Conservation (phyloP, 192 early-diverging fungal species). For the Podochytrium sp. region DNA sequence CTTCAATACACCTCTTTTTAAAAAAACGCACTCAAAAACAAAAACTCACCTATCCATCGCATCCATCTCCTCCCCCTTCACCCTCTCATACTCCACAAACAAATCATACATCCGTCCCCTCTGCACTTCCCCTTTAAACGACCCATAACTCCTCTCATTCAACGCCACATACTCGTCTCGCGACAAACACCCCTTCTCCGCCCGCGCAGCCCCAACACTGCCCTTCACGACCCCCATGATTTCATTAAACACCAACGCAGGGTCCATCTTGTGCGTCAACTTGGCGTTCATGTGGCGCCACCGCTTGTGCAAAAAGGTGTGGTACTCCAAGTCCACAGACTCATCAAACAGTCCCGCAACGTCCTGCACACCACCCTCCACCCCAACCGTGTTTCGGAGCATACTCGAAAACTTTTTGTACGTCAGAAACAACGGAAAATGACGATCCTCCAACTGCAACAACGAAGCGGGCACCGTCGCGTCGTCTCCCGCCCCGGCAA, state of each 20-base stretch:
- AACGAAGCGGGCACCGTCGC: slow-evolving; percentile 27
- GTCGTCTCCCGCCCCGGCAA: not conserved
- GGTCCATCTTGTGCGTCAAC: slow-evolving; percentile 15
- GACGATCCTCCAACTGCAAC: slow-evolving; percentile 14
- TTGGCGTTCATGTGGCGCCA: slow-evolving; percentile 20
- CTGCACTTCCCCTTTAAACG: not conserved
- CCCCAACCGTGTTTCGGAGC: slow-evolving; percentile 21
- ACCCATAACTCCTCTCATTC: not conserved
- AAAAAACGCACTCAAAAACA: slow-evolving; percentile 8
- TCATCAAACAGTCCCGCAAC: too few species aligned
- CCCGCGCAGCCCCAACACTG: slow-evolving; percentile 16
- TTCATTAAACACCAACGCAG: slow-evolving; percentile 30
- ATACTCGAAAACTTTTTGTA: slow-evolving; percentile 30
- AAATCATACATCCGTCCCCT: slow-evolving; percentile 25
- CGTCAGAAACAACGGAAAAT: slow-evolving; percentile 33
- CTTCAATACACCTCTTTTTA: not conserved
- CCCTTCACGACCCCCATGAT: slow-evolving; percentile 42
- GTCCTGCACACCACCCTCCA: not conserved
- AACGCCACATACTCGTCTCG: slow-evolving; percentile 16
- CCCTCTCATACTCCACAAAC: slow-evolving; percentile 25
- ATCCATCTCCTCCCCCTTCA: slow-evolving; percentile 23
- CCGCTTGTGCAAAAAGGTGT: too few species aligned
- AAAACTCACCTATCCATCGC: slow-evolving; percentile 31
- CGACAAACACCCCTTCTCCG: slow-evolving; percentile 7
- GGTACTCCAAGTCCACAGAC: too few species aligned